phyloP scores from a whole-genome alignment of 2,329 filamentous ascomycete genomes.

The Escovopsis weberi region DNA sequence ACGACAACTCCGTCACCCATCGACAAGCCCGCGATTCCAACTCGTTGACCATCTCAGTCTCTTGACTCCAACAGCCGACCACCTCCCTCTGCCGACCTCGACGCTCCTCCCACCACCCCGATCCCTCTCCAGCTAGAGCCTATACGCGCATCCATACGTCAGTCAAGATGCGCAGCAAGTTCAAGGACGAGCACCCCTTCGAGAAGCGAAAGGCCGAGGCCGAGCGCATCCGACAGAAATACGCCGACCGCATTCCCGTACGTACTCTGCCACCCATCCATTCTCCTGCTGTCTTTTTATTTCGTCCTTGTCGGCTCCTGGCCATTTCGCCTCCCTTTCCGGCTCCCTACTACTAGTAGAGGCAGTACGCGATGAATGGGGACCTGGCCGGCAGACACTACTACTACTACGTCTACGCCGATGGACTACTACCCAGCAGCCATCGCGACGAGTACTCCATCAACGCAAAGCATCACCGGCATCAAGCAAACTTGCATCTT shows the following conservation, averaged over 20 bases:
- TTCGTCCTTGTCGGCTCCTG: neutral
- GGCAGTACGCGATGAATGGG: no score
- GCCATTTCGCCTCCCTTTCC: neutral
- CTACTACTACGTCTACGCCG: no score
- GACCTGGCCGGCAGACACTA: no score
- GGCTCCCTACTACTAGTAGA: neutral
- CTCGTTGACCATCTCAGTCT: neutral
- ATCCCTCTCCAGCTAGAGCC: no score
- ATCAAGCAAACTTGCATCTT: neutral
- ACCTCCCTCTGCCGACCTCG: neutral
- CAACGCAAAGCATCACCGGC: no score
- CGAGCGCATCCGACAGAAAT: slow-evolving; percentile 98
- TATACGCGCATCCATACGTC: slow-evolving; percentile 3
- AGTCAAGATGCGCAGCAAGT: slow-evolving; percentile 88
- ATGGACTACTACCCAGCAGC: neutral
- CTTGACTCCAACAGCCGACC: neutral
- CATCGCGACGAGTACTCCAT: no score
- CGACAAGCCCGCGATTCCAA: neutral
- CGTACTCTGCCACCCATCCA: neutral
- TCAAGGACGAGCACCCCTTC: slow-evolving; percentile 99
- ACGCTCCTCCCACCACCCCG: neutral
- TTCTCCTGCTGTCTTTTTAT: neutral
- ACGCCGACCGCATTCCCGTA: slow-evolving; percentile 95
- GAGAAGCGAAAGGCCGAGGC: slow-evolving; percentile 99
- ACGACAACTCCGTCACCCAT: neutral